A percentile compares a stretch with the other conserved stretches of the same genome.
Evolutionary conservation across 2,329 filamentous ascomycete genomes (phyloP).

Genomic region (Pseudogymnoascus sp.): DNA sequence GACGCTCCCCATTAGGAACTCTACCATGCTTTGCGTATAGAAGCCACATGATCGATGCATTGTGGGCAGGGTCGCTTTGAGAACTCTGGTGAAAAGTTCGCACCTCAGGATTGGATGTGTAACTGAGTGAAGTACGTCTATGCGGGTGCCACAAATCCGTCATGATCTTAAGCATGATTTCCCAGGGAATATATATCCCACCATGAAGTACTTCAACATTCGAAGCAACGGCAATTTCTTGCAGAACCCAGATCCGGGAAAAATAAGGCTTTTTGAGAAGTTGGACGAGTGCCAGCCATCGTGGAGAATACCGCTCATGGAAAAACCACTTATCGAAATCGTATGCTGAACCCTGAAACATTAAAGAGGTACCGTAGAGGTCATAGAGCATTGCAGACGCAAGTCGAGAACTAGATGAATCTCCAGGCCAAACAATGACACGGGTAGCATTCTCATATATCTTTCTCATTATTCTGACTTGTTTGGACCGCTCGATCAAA

Average conservation of each 20-base stretch:
- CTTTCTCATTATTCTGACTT: constrained; percentile 17
- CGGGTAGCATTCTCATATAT: constrained; percentile 17
- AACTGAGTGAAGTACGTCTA: background rate
- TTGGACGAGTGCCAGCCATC: background rate
- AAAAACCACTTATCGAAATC: background rate
- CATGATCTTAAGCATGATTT: constrained; percentile 21
- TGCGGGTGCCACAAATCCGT: background rate
- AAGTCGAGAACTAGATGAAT: background rate
- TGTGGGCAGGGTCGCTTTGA: background rate
- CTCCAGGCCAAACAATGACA: constrained; percentile 11
- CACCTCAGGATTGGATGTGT: background rate
- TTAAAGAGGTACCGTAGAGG: background rate
- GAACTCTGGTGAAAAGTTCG: background rate
- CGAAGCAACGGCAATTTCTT: constrained; percentile 13
- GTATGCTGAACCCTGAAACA: background rate
- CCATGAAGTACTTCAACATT: constrained; percentile 13
- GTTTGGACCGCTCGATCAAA: constrained; percentile 12
- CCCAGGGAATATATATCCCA: constrained; percentile 9
- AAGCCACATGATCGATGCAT: background rate
- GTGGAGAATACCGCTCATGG: background rate
- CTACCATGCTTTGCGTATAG: background rate
- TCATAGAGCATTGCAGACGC: background rate
- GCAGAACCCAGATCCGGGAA: constrained; percentile 14
- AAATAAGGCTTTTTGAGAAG: background rate
- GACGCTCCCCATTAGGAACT: background rate